Evolutionary conservation across 495 filamentous ascomycete genomes (phyloP).

Genomic region (Xylaria sp.): DNA sequence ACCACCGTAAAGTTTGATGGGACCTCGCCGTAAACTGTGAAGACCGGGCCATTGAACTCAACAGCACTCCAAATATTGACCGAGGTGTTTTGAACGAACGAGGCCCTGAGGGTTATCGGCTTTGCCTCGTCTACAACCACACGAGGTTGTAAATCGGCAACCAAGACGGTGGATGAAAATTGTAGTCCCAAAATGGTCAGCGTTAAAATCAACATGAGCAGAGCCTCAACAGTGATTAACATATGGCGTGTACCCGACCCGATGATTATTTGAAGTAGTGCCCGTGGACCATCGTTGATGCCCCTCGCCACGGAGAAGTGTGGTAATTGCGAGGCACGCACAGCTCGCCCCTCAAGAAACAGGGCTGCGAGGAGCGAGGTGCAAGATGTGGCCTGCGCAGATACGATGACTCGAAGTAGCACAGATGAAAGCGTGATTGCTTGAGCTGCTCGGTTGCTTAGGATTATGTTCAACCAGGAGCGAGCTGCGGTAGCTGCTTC

Average conservation of each 20-base stretch:
- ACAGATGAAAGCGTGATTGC: conserved; percentile 26
- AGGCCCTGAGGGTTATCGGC: neutral
- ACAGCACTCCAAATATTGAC: neutral
- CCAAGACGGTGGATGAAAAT: conserved; percentile 20
- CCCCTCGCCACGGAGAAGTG: conserved; percentile 23
- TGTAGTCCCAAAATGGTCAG: neutral
- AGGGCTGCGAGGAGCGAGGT: conserved; percentile 27
- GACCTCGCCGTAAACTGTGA: neutral
- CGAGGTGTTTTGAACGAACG: neutral
- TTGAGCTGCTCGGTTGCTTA: conserved; percentile 6
- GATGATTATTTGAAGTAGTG: conserved; percentile 18
- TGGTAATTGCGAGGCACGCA: conserved; percentile 16
- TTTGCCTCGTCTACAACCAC: conserved; percentile 4
- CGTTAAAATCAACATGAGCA: conserved; percentile 5
- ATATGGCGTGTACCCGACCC: conserved; percentile 13
- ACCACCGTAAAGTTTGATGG: neutral
- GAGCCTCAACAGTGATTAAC: neutral
- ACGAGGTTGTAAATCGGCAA: conserved; percentile 6
- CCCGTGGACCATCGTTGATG: conserved; percentile 24
- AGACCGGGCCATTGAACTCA: neutral
- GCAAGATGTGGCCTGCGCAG: conserved; percentile 13
- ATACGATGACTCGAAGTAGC: conserved; percentile 16
- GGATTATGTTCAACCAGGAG: neutral
- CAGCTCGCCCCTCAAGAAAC: conserved; percentile 26
- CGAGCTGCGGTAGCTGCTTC: neutral